Percentiles rank a stretch among this genome's conserved stretches.
These are phyloP conservation scores for Cordyceps militaris DNA, from an alignment of 2,329 filamentous ascomycete genomes.

Conservation along the genomic window DNA sequence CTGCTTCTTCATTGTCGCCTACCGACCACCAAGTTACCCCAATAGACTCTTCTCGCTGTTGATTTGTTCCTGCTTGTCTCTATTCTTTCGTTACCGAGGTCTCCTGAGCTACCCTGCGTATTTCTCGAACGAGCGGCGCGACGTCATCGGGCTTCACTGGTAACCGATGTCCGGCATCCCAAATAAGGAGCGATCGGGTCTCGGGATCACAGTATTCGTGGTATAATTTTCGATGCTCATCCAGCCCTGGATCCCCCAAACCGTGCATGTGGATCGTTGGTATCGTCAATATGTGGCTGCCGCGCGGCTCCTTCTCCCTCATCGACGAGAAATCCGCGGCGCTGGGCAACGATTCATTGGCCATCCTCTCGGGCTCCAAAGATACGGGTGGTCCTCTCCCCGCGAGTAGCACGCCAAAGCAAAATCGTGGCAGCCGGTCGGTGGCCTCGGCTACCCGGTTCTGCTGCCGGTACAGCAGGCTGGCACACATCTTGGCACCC, in stretches of 20 bases:
- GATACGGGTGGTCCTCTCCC: conserved; percentile 26
- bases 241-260: conserved; percentile 53
- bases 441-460: conserved; percentile 25
- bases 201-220: conserved; percentile 52
- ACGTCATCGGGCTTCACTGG: conserved; percentile 64
- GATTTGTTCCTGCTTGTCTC: neutral
- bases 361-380: conserved; percentile 14
- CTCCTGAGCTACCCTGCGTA: conserved; percentile 12
- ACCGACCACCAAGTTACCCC: too few relatives aligned
- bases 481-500: conserved; percentile 50
- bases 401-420: conserved; percentile 31
- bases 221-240: conserved; percentile 42
- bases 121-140: conserved; percentile 26
- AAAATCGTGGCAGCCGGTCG: conserved; percentile 20
- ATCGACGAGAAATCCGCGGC: conserved; percentile 20
- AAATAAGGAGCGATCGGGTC: conserved; percentile 55
- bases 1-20: too few relatives aligned
- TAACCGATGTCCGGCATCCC: conserved; percentile 66
- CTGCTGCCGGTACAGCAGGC: conserved; percentile 53
- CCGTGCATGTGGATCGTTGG: conserved; percentile 37
- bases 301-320: conserved; percentile 15
- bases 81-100: neutral
- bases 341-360: conserved; percentile 15
- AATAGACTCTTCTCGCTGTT: too few relatives aligned
- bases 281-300: conserved; percentile 24